A percentile compares a stretch with the other conserved stretches of the same genome.
Evolutionary conservation across 192 early-diverging fungal species (phyloP).

Genomic region (Glomus cerebriforme): DNA sequence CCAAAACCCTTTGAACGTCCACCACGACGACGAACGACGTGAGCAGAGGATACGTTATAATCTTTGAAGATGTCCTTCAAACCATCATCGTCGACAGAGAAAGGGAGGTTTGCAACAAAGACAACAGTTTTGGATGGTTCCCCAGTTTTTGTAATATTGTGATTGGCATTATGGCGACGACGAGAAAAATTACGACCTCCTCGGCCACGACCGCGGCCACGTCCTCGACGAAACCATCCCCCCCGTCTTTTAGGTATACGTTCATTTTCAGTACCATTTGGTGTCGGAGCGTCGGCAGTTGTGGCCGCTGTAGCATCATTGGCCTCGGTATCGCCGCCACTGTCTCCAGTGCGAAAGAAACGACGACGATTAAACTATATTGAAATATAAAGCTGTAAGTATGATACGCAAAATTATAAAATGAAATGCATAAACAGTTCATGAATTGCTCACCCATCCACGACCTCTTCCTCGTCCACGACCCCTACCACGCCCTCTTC

Average conservation of each 20-base stretch:
- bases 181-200: slow-evolving; percentile 38
- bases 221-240: slow-evolving; percentile 35
- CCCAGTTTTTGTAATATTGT: slow-evolving; percentile 40
- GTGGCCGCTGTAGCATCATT: slow-evolving; percentile 26
- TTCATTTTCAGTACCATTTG: slow-evolving; percentile 38
- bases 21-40: slow-evolving; percentile 69
- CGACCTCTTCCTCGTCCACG: slow-evolving; percentile 41
- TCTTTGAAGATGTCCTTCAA: slow-evolving; percentile 73
- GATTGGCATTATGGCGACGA: neutral
- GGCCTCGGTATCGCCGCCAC: neutral
- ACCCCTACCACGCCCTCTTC: slow-evolving; percentile 46
- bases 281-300: slow-evolving; percentile 32
- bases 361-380: slow-evolving; percentile 20
- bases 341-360: neutral
- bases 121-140: slow-evolving; percentile 69
- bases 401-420: slow-evolving; percentile 5
- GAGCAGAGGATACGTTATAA: slow-evolving; percentile 70
- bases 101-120: slow-evolving; percentile 83
- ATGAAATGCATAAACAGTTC: neutral
- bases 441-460: slow-evolving; percentile 17
- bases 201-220: slow-evolving; percentile 42
- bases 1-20: slow-evolving; percentile 92
- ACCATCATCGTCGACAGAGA: slow-evolving; percentile 66
- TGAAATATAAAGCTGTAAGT: neutral
- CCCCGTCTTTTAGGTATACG: slow-evolving; percentile 34